These are phyloP conservation scores for Naganishia sp. DNA, from an alignment of 1,284 basidiomycete genomes.

Conservation along the genomic window DNA sequence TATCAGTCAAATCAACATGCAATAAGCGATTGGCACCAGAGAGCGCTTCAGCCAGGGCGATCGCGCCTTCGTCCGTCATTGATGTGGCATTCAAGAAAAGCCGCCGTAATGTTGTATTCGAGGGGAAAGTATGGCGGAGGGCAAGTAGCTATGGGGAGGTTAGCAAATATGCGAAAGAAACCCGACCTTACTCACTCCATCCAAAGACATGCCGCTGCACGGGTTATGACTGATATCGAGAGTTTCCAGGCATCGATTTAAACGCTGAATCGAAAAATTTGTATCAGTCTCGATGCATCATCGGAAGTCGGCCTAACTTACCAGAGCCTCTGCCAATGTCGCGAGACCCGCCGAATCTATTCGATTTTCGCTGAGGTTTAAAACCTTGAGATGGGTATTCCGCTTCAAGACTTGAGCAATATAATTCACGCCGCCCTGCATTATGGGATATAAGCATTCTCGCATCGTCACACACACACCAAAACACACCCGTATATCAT, in stretches of 20 bases:
- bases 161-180: too few relatives aligned
- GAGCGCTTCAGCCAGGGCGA: slow-evolving; percentile 92
- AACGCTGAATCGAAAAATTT: slow-evolving; percentile 60
- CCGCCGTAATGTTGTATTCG: slow-evolving; percentile 88
- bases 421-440: slow-evolving; percentile 76
- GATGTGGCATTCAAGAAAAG: slow-evolving; percentile 85
- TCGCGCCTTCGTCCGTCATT: slow-evolving; percentile 81
- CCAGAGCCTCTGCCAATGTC: slow-evolving; percentile 82
- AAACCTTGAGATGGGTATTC: slow-evolving; percentile 89
- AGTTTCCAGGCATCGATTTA: slow-evolving; percentile 90
- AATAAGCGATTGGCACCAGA: slow-evolving; percentile 84
- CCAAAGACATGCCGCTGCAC: slow-evolving; percentile 80
- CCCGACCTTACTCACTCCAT: slow-evolving; percentile 66
- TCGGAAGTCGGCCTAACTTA: slow-evolving; percentile 53
- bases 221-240: slow-evolving; percentile 91
- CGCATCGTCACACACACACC: not conserved
- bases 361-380: slow-evolving; percentile 92
- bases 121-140: slow-evolving; percentile 84
- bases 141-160: slow-evolving; percentile 68
- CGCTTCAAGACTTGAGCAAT: slow-evolving; percentile 93
- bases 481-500: slow-evolving; percentile 76
- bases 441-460: slow-evolving; percentile 9
- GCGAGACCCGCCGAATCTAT: slow-evolving; percentile 80
- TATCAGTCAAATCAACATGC: slow-evolving; percentile 82
- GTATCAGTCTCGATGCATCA: not conserved